phyloP scores from a whole-genome alignment of 2,329 filamentous ascomycete species.

The Orbilia blumenaviensis region DNA sequence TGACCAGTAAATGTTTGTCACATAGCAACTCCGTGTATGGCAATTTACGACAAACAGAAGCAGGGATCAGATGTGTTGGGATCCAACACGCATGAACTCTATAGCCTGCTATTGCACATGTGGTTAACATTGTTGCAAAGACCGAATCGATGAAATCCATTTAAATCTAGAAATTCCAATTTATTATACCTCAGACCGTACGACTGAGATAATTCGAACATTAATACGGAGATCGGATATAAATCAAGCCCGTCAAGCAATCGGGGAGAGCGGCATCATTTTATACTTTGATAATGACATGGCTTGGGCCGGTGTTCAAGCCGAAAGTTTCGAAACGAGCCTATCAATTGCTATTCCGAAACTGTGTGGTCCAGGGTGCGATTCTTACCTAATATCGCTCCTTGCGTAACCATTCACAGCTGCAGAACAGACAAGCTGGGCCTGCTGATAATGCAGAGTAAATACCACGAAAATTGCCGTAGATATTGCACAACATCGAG shows the following conservation, averaged over 20 bases:
- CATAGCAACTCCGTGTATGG: not conserved
- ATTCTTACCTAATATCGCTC: not conserved
- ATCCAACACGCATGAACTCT: not conserved
- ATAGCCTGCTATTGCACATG: too few species aligned
- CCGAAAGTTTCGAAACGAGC: not conserved
- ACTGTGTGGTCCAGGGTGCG: not conserved
- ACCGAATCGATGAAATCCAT: not conserved
- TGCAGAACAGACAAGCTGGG: not conserved
- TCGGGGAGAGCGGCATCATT: not conserved
- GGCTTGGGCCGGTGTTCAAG: not conserved
- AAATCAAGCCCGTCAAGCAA: not conserved
- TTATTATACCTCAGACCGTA: not conserved
- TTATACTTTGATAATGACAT: not conserved
- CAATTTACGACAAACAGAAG: not conserved
- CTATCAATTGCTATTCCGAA: not conserved
- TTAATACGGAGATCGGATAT: not conserved
- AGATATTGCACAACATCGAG: slow-evolving; percentile 2
- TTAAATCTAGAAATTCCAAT: not conserved
- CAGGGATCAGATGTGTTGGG: not conserved
- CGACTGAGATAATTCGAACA: not conserved
- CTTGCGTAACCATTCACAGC: slow-evolving; percentile 9
- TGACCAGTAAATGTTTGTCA: not conserved
- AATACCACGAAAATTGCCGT: not conserved
- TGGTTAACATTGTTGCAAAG: not conserved
- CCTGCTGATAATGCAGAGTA: not conserved